A percentile compares a stretch with the other conserved stretches of the same genome.
Evolutionary conservation across 352 stramenopile species (phyloP).

Genomic region (Thalassiosira hispida): DNA sequence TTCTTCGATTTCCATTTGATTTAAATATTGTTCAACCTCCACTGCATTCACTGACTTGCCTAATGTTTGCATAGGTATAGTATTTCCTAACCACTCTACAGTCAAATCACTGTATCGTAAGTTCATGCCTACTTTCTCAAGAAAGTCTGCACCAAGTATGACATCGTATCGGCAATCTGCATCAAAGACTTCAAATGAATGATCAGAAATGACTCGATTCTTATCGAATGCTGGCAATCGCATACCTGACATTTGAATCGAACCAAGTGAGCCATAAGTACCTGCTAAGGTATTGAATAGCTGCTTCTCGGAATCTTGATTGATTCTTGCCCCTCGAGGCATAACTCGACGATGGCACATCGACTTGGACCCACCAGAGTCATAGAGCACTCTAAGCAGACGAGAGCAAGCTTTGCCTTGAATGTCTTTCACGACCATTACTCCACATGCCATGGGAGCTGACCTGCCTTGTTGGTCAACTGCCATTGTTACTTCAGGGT

Average conservation of each 20-base stretch:
- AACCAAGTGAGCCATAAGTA: background rate
- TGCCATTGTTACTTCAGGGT: background rate
- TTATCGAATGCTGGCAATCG: conserved; percentile 38
- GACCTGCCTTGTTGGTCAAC: background rate
- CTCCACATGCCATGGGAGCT: background rate
- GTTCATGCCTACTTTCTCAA: conserved; percentile 37
- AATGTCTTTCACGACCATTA: conserved; percentile 7
- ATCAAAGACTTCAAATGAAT: conserved; percentile 22
- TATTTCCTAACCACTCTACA: conserved; percentile 30
- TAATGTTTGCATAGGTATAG: background rate
- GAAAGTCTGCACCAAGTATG: conserved; percentile 46
- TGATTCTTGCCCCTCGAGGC: too few species aligned
- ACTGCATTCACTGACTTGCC: background rate
- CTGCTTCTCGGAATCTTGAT: too few species aligned
- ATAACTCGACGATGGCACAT: background rate
- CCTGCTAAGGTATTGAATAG: too few species aligned
- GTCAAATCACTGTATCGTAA: conserved; percentile 6
- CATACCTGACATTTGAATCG: background rate
- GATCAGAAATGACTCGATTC: conserved; percentile 22
- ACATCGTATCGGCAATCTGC: conserved; percentile 45
- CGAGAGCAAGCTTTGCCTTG: background rate
- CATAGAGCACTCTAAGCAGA: background rate
- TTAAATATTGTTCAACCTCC: background rate
- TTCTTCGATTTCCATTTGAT: background rate
- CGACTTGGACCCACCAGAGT: background rate